Conservation (phyloP, 768 basidiomycete genomes). For the Mycena leptocephala region DNA sequence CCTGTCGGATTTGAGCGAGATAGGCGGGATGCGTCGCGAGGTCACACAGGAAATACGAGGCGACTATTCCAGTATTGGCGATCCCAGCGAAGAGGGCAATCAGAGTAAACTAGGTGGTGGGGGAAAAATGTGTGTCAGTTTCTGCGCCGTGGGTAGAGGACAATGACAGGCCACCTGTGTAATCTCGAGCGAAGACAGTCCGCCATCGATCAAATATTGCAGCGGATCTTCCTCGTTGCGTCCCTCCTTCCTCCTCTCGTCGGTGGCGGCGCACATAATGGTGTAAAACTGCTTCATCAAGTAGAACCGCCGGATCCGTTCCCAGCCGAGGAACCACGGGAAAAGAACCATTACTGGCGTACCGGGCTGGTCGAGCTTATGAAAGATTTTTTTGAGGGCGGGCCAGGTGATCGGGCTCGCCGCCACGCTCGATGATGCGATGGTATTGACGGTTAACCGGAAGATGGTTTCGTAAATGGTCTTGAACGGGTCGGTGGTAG, state of each 20-base stretch:
- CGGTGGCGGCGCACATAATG: background rate
- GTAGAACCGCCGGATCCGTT: slow-evolving; percentile 20
- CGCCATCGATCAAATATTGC: slow-evolving; percentile 13
- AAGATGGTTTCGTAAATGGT: background rate
- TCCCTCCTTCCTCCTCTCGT: background rate
- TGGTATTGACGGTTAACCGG: background rate
- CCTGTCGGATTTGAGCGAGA: slow-evolving; percentile 38
- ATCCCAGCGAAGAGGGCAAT: slow-evolving; percentile 13
- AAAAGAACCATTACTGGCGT: slow-evolving; percentile 15
- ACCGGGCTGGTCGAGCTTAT: background rate
- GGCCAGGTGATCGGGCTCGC: background rate
- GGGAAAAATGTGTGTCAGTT: background rate
- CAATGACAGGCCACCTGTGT: background rate
- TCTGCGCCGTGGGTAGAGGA: background rate
- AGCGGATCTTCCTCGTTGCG: slow-evolving; percentile 11
- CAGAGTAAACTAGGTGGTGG: background rate
- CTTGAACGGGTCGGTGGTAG: slow-evolving; percentile 5
- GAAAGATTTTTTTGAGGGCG: slow-evolving; percentile 1
- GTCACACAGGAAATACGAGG: slow-evolving; percentile 32
- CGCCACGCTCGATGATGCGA: background rate
- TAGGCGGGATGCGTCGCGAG: slow-evolving; percentile 40
- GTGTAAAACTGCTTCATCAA: slow-evolving; percentile 16
- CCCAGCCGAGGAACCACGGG: slow-evolving; percentile 14
- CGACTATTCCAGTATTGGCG: slow-evolving; percentile 15
- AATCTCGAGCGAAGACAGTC: slow-evolving; percentile 8